Evolutionary conservation across 2,329 filamentous ascomycete species (phyloP).

Genomic region (Xylaria sp.): DNA sequence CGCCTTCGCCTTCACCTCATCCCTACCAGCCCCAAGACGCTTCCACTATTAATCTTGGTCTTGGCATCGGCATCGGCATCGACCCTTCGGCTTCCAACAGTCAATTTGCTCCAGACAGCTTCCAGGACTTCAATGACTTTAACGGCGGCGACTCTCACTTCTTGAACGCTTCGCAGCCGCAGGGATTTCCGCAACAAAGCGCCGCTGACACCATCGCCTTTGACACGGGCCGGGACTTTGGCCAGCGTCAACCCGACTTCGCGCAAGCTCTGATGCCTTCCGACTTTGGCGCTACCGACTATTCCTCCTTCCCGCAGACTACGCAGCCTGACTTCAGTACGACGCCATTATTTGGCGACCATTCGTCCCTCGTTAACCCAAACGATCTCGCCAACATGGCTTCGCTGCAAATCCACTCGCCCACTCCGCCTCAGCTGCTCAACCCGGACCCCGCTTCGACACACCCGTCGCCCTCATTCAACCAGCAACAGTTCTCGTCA

Average conservation of each 20-base stretch:
- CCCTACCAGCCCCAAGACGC: constrained; percentile 48
- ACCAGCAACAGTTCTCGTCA: constrained; percentile 51
- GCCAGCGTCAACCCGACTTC: constrained; percentile 41
- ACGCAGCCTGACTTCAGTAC: constrained; percentile 53
- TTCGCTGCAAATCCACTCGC: constrained; percentile 51
- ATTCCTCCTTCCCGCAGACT: constrained; percentile 57
- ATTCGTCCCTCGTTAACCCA: constrained; percentile 38
- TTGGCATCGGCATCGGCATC: constrained; percentile 57
- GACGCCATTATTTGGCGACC: constrained; percentile 50
- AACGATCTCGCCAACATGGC: constrained; percentile 50
- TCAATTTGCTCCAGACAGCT: constrained; percentile 40
- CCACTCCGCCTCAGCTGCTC: constrained; percentile 52
- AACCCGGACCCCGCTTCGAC: constrained; percentile 47
- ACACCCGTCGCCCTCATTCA: constrained; percentile 54
- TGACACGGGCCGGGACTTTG: constrained; percentile 32
- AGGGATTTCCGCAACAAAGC: constrained; percentile 42
- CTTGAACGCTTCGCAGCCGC: constrained; percentile 44
- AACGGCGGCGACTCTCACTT: constrained; percentile 40
- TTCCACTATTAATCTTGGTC: constrained; percentile 38
- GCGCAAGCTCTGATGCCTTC: constrained; percentile 43
- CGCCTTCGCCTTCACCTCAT: constrained; percentile 58
- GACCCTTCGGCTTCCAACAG: constrained; percentile 46
- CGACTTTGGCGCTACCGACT: constrained; percentile 52
- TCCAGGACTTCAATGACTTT: constrained; percentile 44
- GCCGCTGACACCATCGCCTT: constrained; percentile 34